Evolutionary conservation across 805 yeast species (phyloP).

Genomic region (Kazachstania bromeliacearum): DNA sequence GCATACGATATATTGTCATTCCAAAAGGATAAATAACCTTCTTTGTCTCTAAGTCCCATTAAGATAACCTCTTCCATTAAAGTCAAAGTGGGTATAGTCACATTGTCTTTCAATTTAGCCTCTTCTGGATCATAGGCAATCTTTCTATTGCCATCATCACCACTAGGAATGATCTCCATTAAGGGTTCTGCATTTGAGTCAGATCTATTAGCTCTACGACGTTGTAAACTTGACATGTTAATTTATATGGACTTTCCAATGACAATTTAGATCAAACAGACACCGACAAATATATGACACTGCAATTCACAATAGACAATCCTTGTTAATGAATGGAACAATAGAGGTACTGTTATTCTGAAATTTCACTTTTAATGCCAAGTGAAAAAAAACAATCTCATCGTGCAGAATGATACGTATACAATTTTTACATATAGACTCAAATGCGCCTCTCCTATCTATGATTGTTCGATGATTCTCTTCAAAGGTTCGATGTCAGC

Average conservation of each 20-base stretch:
- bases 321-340: too few relatives aligned
- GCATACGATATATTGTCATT: constrained; percentile 96
- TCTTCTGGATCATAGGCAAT: constrained; percentile 74
- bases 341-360: too few relatives aligned
- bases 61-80: constrained; percentile 93
- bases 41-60: constrained; percentile 89
- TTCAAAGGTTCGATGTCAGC: constrained; percentile 57
- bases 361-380: too few relatives aligned
- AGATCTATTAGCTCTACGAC: constrained; percentile 58
- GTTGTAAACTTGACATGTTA: constrained; percentile 52
- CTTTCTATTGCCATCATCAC: too few relatives aligned
- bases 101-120: constrained; percentile 30
- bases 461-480: constrained; percentile 31
- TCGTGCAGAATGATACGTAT: too few relatives aligned
- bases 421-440: too few relatives aligned
- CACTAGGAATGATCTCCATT: constrained; percentile 11
- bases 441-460: not conserved
- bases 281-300: too few relatives aligned
- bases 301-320: too few relatives aligned
- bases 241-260: not conserved
- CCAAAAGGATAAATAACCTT: constrained; percentile 96
- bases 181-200: constrained; percentile 15
- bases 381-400: too few relatives aligned
- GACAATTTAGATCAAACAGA: too few relatives aligned
- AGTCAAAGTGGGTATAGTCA: constrained; percentile 65